phyloP scores from a whole-genome alignment of 2,329 filamentous ascomycete genomes.

The Coccinonectria pachysandricola region DNA sequence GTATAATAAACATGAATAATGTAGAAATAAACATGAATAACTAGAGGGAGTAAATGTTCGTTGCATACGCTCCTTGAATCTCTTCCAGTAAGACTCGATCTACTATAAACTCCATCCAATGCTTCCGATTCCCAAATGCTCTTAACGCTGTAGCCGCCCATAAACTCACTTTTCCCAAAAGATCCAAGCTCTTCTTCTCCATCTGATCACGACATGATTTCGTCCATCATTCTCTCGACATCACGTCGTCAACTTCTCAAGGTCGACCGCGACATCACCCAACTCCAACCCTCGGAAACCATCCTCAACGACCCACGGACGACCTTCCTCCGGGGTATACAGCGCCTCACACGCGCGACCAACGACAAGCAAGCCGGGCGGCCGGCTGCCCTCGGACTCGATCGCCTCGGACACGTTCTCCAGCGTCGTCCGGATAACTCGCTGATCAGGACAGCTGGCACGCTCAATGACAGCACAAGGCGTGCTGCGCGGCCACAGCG shows the following conservation, averaged over 20 bases:
- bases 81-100: too few species aligned
- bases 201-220: too few species aligned
- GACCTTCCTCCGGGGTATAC: constrained; percentile 42
- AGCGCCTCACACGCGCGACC: constrained; percentile 76
- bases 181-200: too few species aligned
- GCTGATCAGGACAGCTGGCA: constrained; percentile 87
- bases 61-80: too few species aligned
- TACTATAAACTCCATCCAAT: too few species aligned
- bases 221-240: too few species aligned
- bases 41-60: too few species aligned
- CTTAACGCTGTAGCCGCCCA: too few species aligned
- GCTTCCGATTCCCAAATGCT: too few species aligned
- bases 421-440: constrained; percentile 81
- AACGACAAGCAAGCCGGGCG: constrained; percentile 79
- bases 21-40: too few species aligned
- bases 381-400: constrained; percentile 78
- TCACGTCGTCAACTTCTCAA: constrained; percentile 11
- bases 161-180: too few species aligned
- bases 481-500: constrained; percentile 62
- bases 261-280: constrained; percentile 17
- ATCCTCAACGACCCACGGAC: constrained; percentile 78
- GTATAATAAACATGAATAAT: too few species aligned
- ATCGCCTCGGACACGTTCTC: constrained; percentile 70
- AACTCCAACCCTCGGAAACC: constrained; percentile 67
- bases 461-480: constrained; percentile 90